These are phyloP conservation scores for Xerocomellus chrysenteron DNA, from an alignment of 768 basidiomycete species.

Conservation along the genomic window DNA sequence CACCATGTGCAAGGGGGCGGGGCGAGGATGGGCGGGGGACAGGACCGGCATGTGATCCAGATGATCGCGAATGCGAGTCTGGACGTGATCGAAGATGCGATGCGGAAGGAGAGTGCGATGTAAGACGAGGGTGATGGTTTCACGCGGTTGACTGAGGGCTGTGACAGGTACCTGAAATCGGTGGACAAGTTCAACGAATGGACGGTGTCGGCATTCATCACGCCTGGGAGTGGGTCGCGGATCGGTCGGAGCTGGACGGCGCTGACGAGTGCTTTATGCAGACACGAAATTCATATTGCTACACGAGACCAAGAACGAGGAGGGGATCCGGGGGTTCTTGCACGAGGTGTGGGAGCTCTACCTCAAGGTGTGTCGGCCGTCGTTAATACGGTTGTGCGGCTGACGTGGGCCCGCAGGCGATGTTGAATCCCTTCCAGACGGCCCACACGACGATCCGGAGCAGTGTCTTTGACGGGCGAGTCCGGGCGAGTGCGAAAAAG, in stretches of 20 bases:
- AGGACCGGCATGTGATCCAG: slow-evolving; percentile 93
- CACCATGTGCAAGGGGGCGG: slow-evolving; percentile 60
- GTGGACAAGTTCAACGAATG: slow-evolving; percentile 99
- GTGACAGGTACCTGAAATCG: slow-evolving; percentile 84
- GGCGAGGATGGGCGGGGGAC: slow-evolving; percentile 73
- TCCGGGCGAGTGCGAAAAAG: slow-evolving; percentile 85
- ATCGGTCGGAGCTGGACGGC: too few species aligned
- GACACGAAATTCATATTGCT: slow-evolving; percentile 94
- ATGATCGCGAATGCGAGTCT: slow-evolving; percentile 98
- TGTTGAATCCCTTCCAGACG: slow-evolving; percentile 95
- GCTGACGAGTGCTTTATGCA: slow-evolving; percentile 32
- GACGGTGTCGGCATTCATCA: slow-evolving; percentile 95
- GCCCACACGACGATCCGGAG: slow-evolving; percentile 84
- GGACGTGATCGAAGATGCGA: slow-evolving; percentile 92
- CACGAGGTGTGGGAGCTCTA: slow-evolving; percentile 97
- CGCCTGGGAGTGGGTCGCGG: slow-evolving; percentile 77
- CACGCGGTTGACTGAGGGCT: slow-evolving; percentile 12
- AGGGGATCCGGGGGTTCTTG: slow-evolving; percentile 91
- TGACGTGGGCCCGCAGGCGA: slow-evolving; percentile 50
- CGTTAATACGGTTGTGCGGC: neutral
- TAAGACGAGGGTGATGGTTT: slow-evolving; percentile 39
- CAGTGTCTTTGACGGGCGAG: slow-evolving; percentile 75
- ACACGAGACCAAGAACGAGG: slow-evolving; percentile 96
- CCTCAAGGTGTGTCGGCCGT: slow-evolving; percentile 68
- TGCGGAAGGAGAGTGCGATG: slow-evolving; percentile 80